These are phyloP conservation scores for Neurospora tetrasperma DNA, from an alignment of 495 filamentous ascomycete species.

Conservation along the genomic window DNA sequence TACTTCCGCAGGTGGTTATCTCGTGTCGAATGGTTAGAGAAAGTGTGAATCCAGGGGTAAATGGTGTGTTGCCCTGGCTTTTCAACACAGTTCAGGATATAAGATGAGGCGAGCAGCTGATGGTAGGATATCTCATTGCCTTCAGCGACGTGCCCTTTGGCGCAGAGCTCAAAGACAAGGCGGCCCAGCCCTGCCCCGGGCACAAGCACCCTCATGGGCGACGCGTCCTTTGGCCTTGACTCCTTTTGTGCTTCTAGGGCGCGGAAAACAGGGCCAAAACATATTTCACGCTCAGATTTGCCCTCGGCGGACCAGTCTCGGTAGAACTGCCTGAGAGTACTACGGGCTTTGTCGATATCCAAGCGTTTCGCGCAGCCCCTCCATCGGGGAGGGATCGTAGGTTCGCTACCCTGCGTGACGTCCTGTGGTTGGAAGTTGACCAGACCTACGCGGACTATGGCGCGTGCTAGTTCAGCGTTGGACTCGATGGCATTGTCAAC, in stretches of 20 bases:
- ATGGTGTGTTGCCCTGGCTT: slow-evolving; percentile 48
- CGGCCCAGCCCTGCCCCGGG: slow-evolving; percentile 86
- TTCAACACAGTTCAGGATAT: slow-evolving; percentile 61
- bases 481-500: slow-evolving; percentile 83
- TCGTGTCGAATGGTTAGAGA: slow-evolving; percentile 66
- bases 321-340: slow-evolving; percentile 85
- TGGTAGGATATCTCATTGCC: slow-evolving; percentile 97
- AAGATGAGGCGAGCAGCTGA: slow-evolving; percentile 75
- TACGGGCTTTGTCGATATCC: slow-evolving; percentile 83
- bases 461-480: slow-evolving; percentile 74
- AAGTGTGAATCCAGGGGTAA: slow-evolving; percentile 69
- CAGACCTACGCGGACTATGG: slow-evolving; percentile 58
- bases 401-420: not conserved
- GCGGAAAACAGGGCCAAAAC: slow-evolving; percentile 60
- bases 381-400: slow-evolving; percentile 42
- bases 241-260: slow-evolving; percentile 50
- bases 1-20: slow-evolving; percentile 62
- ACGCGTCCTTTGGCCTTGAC: slow-evolving; percentile 13
- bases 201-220: slow-evolving; percentile 58
- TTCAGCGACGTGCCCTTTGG: slow-evolving; percentile 63
- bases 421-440: slow-evolving; percentile 44
- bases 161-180: slow-evolving; percentile 74
- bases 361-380: slow-evolving; percentile 49
- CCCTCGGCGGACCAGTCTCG: slow-evolving; percentile 90
- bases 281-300: slow-evolving; percentile 56